Base-by-base conservation (phyloP, 2,329 filamentous ascomycete genomes). In the Ceratocystis cubensis region DNA sequence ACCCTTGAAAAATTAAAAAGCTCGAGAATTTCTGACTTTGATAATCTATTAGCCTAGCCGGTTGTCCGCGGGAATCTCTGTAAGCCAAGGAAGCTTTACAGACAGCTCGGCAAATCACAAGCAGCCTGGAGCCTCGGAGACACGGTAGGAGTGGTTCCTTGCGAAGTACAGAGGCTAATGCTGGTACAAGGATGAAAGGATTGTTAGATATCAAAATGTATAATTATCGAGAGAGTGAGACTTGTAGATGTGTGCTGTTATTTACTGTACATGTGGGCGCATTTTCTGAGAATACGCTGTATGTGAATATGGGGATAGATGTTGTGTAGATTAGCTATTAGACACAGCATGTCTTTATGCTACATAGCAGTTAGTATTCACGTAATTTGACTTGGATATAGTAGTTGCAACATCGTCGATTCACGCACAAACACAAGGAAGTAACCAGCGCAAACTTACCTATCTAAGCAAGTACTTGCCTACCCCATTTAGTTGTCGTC, bases 31-130 rank as follows among this genome's bases (percentile, higher is more conserved):
- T 53, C 8, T 2, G 48, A 13, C 48, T 25, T 10, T 53, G 8
- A 22, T 28, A 17, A 59, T 59, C 20, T 59, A 28, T 20, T 25
- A 17, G 8, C 30, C 30, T 22, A 5, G 56, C 56, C n/a, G 25
- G 56, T 59, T 59, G 56, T n/a, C 56, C 56, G 56, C 56, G 56
- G 56, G 56, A 59, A 59, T 37, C 56, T 25, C 30, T 28, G 6
- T n/a, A 59, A 30, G 10, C 25, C 5, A 7, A 33, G 30, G 30
- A 7, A 33, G 30, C 30, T 33, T 7, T 33, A 33, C 6, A 8
- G 25, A 59, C 6, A 37, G 0, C 37, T 13, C 37, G 30, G 28
- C 56, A 59, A 59, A 33, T 37, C 56, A 59, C 28, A 59, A 15
- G 28, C 56, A n/a, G 7, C 15, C 56, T 37, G 33, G 28, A 59